A percentile compares a stretch with the other conserved stretches of the same genome.
phyloP scores from a whole-genome alignment of 371 early-diverging fungal species.

The Mucor velutinosus region DNA sequence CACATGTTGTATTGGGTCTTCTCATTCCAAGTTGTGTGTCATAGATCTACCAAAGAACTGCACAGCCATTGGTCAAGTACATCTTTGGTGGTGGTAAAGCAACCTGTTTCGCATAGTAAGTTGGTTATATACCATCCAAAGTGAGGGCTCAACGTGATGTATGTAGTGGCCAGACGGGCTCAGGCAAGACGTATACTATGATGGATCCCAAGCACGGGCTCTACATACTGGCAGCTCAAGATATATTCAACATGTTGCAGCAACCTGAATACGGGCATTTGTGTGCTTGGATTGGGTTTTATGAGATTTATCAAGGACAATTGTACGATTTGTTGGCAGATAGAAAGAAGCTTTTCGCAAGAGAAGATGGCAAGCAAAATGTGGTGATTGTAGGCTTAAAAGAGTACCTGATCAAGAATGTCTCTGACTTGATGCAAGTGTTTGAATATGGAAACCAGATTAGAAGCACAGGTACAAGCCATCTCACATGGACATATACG shows the following conservation, averaged over 20 bases:
- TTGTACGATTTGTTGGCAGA: conserved; percentile 92
- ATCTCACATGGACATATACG: neutral
- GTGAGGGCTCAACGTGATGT: neutral
- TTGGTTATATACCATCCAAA: neutral
- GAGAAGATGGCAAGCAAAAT: conserved; percentile 95
- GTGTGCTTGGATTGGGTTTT: conserved; percentile 86
- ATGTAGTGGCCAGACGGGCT: conserved; percentile 92
- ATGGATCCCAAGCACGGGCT: conserved; percentile 83
- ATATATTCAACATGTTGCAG: conserved; percentile 81
- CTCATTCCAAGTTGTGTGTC: neutral
- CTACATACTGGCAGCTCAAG: conserved; percentile 91
- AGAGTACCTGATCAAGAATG: conserved; percentile 82
- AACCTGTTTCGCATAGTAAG: conserved; percentile 95
- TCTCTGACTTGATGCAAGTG: conserved; percentile 86
- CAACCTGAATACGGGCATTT: conserved; percentile 77
- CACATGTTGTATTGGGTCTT: neutral
- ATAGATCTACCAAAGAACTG: conserved; percentile 83
- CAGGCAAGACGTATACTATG: conserved; percentile 99
- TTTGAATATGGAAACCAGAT: conserved; percentile 91
- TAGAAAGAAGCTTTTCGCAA: conserved; percentile 88
- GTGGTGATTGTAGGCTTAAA: conserved; percentile 89
- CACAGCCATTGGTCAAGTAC: conserved; percentile 89
- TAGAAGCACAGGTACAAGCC: conserved; percentile 79
- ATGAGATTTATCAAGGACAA: conserved; percentile 97
- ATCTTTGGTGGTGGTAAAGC: conserved; percentile 93